phyloP scores from a whole-genome alignment of 2,329 filamentous ascomycete genomes.

The Aphanocladium album region DNA sequence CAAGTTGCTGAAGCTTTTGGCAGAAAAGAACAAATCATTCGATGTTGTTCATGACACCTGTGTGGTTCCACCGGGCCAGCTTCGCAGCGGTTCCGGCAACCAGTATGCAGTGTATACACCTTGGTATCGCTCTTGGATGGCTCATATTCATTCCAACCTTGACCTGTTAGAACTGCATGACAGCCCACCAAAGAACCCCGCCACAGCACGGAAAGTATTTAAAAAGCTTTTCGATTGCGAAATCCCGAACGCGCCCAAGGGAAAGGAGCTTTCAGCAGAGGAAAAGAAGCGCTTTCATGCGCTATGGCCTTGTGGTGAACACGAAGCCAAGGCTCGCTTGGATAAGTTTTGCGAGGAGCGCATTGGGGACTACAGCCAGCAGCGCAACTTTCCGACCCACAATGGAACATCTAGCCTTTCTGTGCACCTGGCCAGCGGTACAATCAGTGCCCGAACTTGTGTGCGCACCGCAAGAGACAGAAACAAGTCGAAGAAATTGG shows the following conservation, averaged over 20 bases:
- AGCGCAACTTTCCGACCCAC: conserved; percentile 60
- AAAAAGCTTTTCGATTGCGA: conserved; percentile 51
- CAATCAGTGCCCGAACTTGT: conserved; percentile 62
- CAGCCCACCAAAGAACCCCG: conserved; percentile 34
- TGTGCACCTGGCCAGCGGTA: conserved; percentile 66
- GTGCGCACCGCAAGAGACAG: conserved; percentile 56
- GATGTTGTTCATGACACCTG: conserved; percentile 77
- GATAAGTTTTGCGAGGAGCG: conserved; percentile 62
- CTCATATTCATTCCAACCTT: conserved; percentile 64
- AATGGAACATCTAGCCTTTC: conserved; percentile 64
- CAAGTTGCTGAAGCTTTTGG: conserved; percentile 54
- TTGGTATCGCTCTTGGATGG: conserved; percentile 75
- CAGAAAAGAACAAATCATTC: conserved; percentile 61
- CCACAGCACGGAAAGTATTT: conserved; percentile 38
- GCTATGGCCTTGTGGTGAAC: conserved; percentile 72
- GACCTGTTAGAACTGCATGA: conserved; percentile 60
- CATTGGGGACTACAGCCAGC: conserved; percentile 55
- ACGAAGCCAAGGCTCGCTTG: conserved; percentile 61
- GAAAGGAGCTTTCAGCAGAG: conserved; percentile 55
- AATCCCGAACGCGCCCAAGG: conserved; percentile 58
- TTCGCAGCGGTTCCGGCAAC: conserved; percentile 63
- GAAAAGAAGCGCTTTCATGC: conserved; percentile 52
- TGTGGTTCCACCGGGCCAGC: conserved; percentile 67
- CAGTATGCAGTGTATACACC: conserved; percentile 83
- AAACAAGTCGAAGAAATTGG: conserved; percentile 61